Percentiles rank a stretch among this genome's conserved stretches.
Conservation (phyloP, 2,329 filamentous ascomycete species). For the Aspergillus vadensis region DNA sequence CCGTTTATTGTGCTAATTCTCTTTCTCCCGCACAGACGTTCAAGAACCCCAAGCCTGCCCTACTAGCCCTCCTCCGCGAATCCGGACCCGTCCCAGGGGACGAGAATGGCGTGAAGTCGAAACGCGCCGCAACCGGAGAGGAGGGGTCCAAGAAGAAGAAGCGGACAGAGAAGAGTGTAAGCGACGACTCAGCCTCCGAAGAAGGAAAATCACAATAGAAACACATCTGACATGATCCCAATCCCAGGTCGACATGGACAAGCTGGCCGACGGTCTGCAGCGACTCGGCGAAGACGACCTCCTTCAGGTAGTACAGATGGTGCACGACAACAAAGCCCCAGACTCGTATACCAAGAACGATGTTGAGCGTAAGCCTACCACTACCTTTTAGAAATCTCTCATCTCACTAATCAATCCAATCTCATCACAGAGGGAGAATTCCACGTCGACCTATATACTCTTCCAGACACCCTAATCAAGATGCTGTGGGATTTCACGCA, state of each 20-base stretch:
- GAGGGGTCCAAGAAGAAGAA: slow-evolving; percentile 76
- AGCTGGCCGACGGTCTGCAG: slow-evolving; percentile 87
- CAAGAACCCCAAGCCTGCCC: slow-evolving; percentile 87
- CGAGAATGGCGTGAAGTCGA: slow-evolving; percentile 63
- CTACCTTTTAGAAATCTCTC: background rate
- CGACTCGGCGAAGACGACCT: slow-evolving; percentile 91
- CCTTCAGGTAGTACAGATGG: slow-evolving; percentile 92
- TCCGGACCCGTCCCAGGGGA: slow-evolving; percentile 83
- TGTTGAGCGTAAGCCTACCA: slow-evolving; percentile 74
- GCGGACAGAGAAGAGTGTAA: slow-evolving; percentile 63
- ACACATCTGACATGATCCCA: background rate
- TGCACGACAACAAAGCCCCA: slow-evolving; percentile 92
- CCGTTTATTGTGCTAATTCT: background rate
- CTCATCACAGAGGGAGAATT: slow-evolving; percentile 78
- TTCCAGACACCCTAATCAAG: slow-evolving; percentile 84
- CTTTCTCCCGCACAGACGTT: slow-evolving; percentile 59
- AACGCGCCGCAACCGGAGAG: slow-evolving; percentile 58
- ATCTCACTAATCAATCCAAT: slow-evolving; percentile 33
- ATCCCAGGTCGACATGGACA: slow-evolving; percentile 79
- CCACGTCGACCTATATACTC: slow-evolving; percentile 96
- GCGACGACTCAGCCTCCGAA: slow-evolving; percentile 15
- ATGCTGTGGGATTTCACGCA: slow-evolving; percentile 89
- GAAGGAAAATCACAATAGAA: background rate
- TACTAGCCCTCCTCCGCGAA: slow-evolving; percentile 76
- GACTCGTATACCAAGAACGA: slow-evolving; percentile 98